Base-by-base conservation (phyloP, 768 basidiomycete species). In the Pisolithus marmoratus region DNA sequence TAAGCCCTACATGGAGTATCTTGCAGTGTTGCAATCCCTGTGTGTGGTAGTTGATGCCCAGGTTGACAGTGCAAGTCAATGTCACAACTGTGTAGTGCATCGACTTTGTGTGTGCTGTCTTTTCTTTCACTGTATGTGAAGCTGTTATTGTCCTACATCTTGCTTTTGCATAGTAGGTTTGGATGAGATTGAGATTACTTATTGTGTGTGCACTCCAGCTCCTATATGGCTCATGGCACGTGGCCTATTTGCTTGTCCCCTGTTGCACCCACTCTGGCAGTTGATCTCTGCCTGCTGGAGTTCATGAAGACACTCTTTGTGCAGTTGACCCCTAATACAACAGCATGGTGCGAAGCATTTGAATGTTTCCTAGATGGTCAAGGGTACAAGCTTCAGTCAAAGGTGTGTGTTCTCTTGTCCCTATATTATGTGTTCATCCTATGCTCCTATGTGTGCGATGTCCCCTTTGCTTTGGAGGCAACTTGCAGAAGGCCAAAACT, bases 251-350 rank as follows among this genome's bases (percentile, higher is more conserved):
- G 58, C 67, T 8, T 64, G 58, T 54, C 66, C 9, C 70, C 70
- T 3, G 17, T 60, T 1, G 40, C 43, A 1, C 71, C 71, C 2
- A 61, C 63, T 24, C 51, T 72, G 0, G 65, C 63, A 5, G 63
- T 72, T 4, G 64, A 70, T 46, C 31, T 70, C n/a, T 58, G 53
- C 12, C 53, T 71, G 22, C 48, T 71, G 24, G 62, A 67, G 37
- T 70, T 71, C 26, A 26, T n/a, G n/a, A n/a, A n/a, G n/a, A n/a
- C n/a, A n/a, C n/a, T n/a, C n/a, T n/a, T n/a, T n/a, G n/a, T n/a
- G n/a, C n/a, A n/a, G n/a, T n/a, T n/a, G n/a, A 29, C 27, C 7
- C 27, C 27, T 23, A 60, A 60, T 37, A 42, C 40, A 48, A 54
- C 59, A 15, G 50, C 57, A 4, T 51, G 45, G 40, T 56, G 54